Base-by-base conservation (phyloP, 2,329 filamentous ascomycete genomes). In the Bipolaris bicolor region DNA sequence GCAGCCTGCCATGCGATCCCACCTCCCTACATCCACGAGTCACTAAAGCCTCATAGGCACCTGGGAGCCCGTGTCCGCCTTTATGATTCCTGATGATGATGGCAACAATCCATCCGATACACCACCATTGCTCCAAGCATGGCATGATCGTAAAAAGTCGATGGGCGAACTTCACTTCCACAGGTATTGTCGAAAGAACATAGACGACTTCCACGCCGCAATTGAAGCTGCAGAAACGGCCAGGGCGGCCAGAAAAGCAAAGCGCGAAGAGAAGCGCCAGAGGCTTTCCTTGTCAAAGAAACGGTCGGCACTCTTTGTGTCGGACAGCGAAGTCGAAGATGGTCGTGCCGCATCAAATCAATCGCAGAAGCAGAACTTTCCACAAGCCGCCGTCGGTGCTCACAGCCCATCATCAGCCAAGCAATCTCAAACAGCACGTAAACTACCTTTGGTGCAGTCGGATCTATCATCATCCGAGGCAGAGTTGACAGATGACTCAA, bases 1-100 rank as follows among this genome's bases (percentile, higher is more conserved):
- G 13, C 15, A 1, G 24, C n/a, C 13, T n/a, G 24, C 7, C 9
- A 43, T 26, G 40, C 40, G 9, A 26, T 26, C 40, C n/a, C n/a
- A 26, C 15, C 6, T 43, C 22, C 40, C 3, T 13, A 43, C 18
- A 24, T 46, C n/a, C n/a, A 41, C 24, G 37, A 15, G 10, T 43
- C 39, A n/a, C 56, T 63, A 37, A 63, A 45, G 4, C 18, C 26
- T 31, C 22, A 47, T 46, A 60, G 69, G 66, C 39, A 72, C 71
- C 1, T 74, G 69, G 68, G 72, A 75, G 52, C 72, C 31, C 16
- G 16, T 24, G 34, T 31, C 29, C 9, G 24, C 31, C 7, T 43
- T 37, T 9, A 9, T 22, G 16, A 18, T 16, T 22, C 31, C 47
- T 24, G 34, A 49, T 15, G 34, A 29, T 3, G 7, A 49, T 39